A percentile compares a stretch with the other conserved stretches of the same genome.
Evolutionary conservation across 148 eudicot genomes (phyloP).

Genomic region (Tetragonia tetragonoides): DNA sequence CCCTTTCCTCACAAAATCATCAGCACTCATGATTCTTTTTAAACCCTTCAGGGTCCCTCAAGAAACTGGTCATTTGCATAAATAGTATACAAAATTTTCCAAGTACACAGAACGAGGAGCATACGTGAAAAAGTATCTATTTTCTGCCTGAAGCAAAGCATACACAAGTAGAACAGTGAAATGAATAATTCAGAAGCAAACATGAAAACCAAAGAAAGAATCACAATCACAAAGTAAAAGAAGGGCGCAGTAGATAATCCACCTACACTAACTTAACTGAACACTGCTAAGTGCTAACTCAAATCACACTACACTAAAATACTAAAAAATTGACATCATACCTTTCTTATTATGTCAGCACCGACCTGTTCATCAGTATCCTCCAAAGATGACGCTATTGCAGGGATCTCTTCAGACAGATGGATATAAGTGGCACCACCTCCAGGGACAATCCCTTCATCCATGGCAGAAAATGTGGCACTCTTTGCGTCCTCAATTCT

Average conservation of each 20-base stretch:
- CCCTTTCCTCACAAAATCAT: no score
- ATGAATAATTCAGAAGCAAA: no score
- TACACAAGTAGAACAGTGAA: no score
- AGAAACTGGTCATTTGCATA: no score
- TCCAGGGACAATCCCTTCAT: slow-evolving; percentile 94
- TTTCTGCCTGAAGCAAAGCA: no score
- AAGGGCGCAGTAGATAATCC: background rate
- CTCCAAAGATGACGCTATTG: slow-evolving; percentile 39
- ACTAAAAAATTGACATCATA: slow-evolving; percentile 24
- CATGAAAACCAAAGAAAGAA: background rate
- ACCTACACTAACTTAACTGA: background rate
- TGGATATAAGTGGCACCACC: slow-evolving; percentile 90
- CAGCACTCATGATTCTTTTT: no score
- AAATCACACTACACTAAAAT: background rate
- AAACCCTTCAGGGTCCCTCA: no score
- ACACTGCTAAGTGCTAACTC: background rate
- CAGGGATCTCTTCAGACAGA: slow-evolving; percentile 69
- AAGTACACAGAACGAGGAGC: no score
- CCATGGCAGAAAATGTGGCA: slow-evolving; percentile 91
- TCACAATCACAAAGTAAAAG: background rate
- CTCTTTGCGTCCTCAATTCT: slow-evolving; percentile 91
- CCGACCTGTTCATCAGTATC: slow-evolving; percentile 86
- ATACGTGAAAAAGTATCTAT: no score
- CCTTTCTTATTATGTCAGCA: slow-evolving; percentile 73
- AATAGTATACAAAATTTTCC: no score